phyloP scores from a whole-genome alignment of 1,139 yeast species.

The Zygoascus meyerae region DNA sequence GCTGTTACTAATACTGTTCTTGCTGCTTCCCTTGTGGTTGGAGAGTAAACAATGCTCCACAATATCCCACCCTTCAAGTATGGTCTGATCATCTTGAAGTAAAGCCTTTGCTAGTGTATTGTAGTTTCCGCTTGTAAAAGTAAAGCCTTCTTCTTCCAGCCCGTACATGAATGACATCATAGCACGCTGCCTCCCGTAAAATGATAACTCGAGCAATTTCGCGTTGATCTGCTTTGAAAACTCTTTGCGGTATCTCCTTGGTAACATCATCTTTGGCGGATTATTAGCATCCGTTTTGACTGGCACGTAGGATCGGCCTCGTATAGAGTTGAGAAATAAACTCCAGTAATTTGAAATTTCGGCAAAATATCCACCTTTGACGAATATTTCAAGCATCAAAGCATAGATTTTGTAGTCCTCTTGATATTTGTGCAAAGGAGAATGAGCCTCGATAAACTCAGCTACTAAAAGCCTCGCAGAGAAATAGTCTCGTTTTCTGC shows the following conservation, averaged over 20 bases:
- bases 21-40: neutral
- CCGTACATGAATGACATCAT: conserved; percentile 30
- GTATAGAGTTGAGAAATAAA: conserved; percentile 11
- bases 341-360: conserved; percentile 15
- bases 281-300: neutral
- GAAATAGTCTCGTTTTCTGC: conserved; percentile 11
- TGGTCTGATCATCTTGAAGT: conserved; percentile 28
- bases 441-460: conserved; percentile 12
- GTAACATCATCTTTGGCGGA: conserved; percentile 10
- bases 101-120: conserved; percentile 37
- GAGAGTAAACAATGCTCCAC: conserved; percentile 29
- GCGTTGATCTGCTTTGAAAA: conserved; percentile 30
- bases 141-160: conserved; percentile 33
- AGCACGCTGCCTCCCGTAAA: conserved; percentile 21
- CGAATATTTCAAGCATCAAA: conserved; percentile 14
- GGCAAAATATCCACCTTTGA: conserved; percentile 15
- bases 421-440: neutral
- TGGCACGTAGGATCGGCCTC: conserved; percentile 1
- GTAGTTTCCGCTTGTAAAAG: conserved; percentile 37
- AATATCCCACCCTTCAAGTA: conserved; percentile 35
- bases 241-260: conserved; percentile 17
- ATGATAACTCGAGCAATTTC: conserved; percentile 28
- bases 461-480: conserved; percentile 15
- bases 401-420: conserved; percentile 8
- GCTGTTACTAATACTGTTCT: conserved; percentile 9